These are phyloP conservation scores for Lathyrus aphaca DNA, from an alignment of 306 rosid genomes.

Conservation along the genomic window DNA sequence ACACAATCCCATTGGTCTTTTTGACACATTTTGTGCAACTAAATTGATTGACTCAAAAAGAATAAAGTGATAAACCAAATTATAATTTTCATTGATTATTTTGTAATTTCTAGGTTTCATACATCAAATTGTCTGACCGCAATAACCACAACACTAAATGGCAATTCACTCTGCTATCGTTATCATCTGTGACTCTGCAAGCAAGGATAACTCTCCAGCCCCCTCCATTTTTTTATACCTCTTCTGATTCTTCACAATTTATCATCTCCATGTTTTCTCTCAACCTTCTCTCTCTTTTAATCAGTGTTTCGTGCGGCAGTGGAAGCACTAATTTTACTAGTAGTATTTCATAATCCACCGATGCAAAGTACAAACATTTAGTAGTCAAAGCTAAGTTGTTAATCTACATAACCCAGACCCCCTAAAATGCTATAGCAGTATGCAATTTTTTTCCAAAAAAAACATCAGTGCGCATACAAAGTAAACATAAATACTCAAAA, in stretches of 20 bases:
- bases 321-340: background rate
- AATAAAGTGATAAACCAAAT: background rate
- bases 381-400: no score
- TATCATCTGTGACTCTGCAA: background rate
- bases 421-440: no score
- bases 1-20: background rate
- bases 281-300: background rate
- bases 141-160: background rate
- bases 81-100: background rate
- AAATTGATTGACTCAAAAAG: background rate
- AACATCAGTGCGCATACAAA: no score
- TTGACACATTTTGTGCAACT: background rate
- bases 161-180: background rate
- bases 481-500: no score
- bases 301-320: background rate
- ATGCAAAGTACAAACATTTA: background rate
- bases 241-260: background rate
- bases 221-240: background rate
- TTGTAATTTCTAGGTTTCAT: constrained; percentile 2
- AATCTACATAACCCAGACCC: no score
- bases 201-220: background rate
- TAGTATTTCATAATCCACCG: no score
- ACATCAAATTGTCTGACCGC: background rate
- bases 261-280: background rate
- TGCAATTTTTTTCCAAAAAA: no score